A percentile compares a stretch with the other conserved stretches of the same genome.
Conservation (phyloP, 1,284 basidiomycete species). For the Ganoderma leucocontextum region DNA sequence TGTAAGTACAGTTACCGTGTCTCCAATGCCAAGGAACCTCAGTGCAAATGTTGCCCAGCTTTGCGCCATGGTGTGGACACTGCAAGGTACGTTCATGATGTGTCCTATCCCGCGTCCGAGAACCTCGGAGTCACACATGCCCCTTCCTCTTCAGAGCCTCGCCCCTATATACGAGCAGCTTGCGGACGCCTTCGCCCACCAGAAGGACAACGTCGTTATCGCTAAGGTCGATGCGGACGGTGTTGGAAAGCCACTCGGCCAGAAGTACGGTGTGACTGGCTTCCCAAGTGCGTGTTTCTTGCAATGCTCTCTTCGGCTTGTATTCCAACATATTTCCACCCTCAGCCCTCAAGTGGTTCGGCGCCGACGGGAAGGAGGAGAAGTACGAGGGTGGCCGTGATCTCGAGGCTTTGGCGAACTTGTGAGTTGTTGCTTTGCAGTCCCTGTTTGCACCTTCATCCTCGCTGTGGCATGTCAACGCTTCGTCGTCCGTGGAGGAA, state of each 20-base stretch:
- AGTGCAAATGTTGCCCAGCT: conserved; percentile 51
- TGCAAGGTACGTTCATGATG: conserved; percentile 67
- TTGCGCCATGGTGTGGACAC: conserved; percentile 88
- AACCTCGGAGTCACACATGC: conserved; percentile 7
- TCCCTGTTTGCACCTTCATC: neutral
- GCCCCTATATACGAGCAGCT: conserved; percentile 91
- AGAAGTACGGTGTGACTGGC: conserved; percentile 82
- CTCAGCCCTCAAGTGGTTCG: conserved; percentile 92
- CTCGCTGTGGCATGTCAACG: too few species aligned
- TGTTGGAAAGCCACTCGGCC: conserved; percentile 75
- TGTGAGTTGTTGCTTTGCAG: conserved; percentile 58
- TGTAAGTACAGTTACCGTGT: conserved; percentile 61
- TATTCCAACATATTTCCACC: conserved; percentile 16
- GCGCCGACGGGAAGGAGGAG: conserved; percentile 68
- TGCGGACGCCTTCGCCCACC: conserved; percentile 83
- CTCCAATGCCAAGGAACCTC: neutral
- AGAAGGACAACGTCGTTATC: conserved; percentile 85
- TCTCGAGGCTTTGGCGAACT: conserved; percentile 77
- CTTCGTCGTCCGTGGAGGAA: too few species aligned
- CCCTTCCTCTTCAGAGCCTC: conserved; percentile 65
- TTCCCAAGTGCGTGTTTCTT: conserved; percentile 79
- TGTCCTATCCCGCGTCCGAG: conserved; percentile 6
- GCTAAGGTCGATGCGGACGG: conserved; percentile 96
- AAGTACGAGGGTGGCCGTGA: conserved; percentile 86
- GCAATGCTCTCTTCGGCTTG: neutral